Evolutionary conservation across 805 yeast genomes (phyloP).

Genomic region (Saturnispora silvae): DNA sequence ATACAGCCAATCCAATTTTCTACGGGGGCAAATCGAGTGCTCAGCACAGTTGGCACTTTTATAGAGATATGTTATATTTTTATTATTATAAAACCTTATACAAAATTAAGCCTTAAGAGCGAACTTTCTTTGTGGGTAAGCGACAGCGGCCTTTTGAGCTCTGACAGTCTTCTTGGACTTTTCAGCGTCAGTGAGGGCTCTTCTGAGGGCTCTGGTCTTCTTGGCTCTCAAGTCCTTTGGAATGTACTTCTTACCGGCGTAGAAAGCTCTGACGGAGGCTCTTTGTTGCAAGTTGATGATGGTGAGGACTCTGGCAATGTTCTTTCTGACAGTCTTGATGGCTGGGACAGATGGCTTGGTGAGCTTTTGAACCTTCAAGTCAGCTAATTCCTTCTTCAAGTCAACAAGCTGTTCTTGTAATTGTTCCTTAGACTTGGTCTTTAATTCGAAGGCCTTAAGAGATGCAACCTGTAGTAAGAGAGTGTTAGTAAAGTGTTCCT

Average conservation of each 20-base stretch:
- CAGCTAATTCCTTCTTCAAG: slow-evolving; percentile 92
- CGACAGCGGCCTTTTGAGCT: slow-evolving; percentile 84
- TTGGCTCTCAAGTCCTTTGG: slow-evolving; percentile 99
- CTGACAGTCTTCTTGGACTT: slow-evolving; percentile 71
- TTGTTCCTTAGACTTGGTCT: slow-evolving; percentile 94
- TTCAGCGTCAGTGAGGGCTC: slow-evolving; percentile 85
- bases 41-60: slow-evolving; percentile 4
- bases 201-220: slow-evolving; percentile 99
- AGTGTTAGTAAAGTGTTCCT: slow-evolving; percentile 2
- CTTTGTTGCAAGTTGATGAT: slow-evolving; percentile 95
- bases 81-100: slow-evolving; percentile 1
- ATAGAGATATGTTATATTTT: background rate
- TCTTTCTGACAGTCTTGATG: slow-evolving; percentile 95
- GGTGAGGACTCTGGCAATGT: slow-evolving; percentile 97
- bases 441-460: slow-evolving; percentile 90
- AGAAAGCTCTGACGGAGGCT: slow-evolving; percentile 87
- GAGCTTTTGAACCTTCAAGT: slow-evolving; percentile 91
- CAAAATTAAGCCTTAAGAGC: slow-evolving; percentile 89
- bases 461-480: slow-evolving; percentile 46
- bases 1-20: too few species aligned
- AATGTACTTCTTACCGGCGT: slow-evolving; percentile 88
- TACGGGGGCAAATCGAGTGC: too few species aligned
- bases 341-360: slow-evolving; percentile 89
- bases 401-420: slow-evolving; percentile 90
- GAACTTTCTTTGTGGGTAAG: slow-evolving; percentile 97